Base-by-base conservation (phyloP, 441 rosid species). In the Euphorbia schlechtendalii region DNA sequence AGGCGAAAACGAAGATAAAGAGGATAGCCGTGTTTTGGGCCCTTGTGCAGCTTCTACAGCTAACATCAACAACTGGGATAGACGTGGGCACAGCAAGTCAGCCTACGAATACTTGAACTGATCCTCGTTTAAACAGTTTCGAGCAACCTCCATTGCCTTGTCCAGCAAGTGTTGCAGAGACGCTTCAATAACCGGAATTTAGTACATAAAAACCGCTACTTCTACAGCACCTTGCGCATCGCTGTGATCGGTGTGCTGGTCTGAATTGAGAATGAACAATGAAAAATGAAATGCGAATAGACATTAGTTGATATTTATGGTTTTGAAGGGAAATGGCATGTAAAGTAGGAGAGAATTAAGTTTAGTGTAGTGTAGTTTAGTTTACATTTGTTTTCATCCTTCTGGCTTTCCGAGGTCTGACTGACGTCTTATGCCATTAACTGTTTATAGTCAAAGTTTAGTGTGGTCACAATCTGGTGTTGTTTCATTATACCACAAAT, bases 21-120 rank as follows among this genome's bases (percentile, higher is more conserved):
- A 88, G 99, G 78, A 57, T 76, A 68, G 90, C 85, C 27, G 78
- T 94, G 63, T 78, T 94, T 57, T 94, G 88, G 87, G 87, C 92
- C 66, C 96, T 94, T 59, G 81, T 88, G 56, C 87, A 78, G 46
- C 84, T 93, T 73, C 74, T 84, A 63, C 84, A 83, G 25, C 80
- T 80, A 70, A 71, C 80, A 11, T 71, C 61, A 6, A 64, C 62
- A 56, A 59, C 51, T 12, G 79, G 69, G 54, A 60, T 62, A 45
- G n/a, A n/a, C n/a, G n/a, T n/a, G n/a, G 78, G 79, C 59, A 68
- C 76, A 13, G 56, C 69, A n/a, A 68, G 69, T 64, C 77, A 74
- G 63, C 72, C 75, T 7, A 62, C 52, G 45, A 40, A 40, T 40
- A 9, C 2, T 3, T 63, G 57, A 52, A 55, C 73, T 3, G 22